Base-by-base conservation (phyloP, 768 basidiomycete genomes). In the Panus rudis region DNA sequence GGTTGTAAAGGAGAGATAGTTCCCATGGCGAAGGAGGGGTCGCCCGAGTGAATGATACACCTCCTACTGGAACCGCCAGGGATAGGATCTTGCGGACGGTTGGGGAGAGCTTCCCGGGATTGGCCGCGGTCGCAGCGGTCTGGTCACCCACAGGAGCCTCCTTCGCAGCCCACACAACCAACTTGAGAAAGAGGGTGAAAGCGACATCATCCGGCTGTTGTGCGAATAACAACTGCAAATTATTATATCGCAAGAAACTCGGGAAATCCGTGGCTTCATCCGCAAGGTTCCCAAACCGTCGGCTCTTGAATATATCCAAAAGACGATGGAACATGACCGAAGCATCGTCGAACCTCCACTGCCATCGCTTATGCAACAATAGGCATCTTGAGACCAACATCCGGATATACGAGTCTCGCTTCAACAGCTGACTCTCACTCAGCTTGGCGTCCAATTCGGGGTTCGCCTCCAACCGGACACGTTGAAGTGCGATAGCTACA, bases 1-100 rank as follows among this genome's bases (percentile, higher is more conserved):
- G 79, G 61, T 96, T 96, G 61, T 83, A 78, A 25, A 94, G 68
- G 72, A 80, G 80, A 1, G 88, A 84, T 2, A 86, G 67, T 27
- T 85, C 77, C 25, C 72, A 66, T 3, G 58, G 48, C 0, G 69
- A 64, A 0, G 81, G 79, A 4, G 75, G 75, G 3, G 57, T 63
- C 1, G 61, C 59, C 31, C 76, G 73, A 3, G 73, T 73, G 64
- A 84, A 86, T 1, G 78, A 70, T 6, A 90, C 71, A 3, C 80
- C 67, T 20, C 80, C 77, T 22, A 90, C 73, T 0, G 92, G 89
- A 14, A 82, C 73, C 5, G 81, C 73, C 19, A 87, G 68, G 6
- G 84, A 78, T 31, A 91, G 62, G 7, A 93, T 63, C 52, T 90
- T 85, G 56, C 77, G 80, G 55, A 72, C 63, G 48, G 69, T 73